Evolutionary conservation across 1,284 basidiomycete genomes (phyloP), one percentile per base, ranked within the genome.

Genomic region (Xerocomus cyaneibrunnescens): DNA sequence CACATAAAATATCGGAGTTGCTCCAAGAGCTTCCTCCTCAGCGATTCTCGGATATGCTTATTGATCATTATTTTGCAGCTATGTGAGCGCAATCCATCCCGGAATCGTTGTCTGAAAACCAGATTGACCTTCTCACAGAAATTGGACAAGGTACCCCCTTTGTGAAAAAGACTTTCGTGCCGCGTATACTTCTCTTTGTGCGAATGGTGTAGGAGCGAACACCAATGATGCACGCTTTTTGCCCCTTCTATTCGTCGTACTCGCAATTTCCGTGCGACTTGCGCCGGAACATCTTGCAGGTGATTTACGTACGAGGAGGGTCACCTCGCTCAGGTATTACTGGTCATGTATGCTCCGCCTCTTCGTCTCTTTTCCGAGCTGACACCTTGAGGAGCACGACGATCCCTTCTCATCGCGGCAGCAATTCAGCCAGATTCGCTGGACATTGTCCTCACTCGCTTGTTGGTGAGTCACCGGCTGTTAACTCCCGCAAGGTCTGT

Each of bases 121-220:
- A 25, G 19, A 41, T 39, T 50, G 16, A 47, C 37, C 37, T 43
- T 55, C 17, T 54, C 45, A 37, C 61, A 94, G 94, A 69, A 97
- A 97, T 67, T 93, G 91, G 80, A 93, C 93, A n/a, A 84, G 94
- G 35, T 94, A 96, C 69, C 94, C 94, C 27, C 82, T 97, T 28
- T 92, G 92, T 41, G 94, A 96, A 60, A 80, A 81, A 43, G 86
- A 92, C 50, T 97, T 97, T 69, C 81, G 93, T 45, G 64, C 78
- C 30, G 84, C 90, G 0, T 97, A 94, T 68, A 78, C 85, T 38
- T 87, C 92, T 25, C 77, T 97, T 40, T 89, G 87, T 64, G 75
- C 83, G 17, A 87, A 89, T 60, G 84, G 88, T 16, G 79, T 87
- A 19, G 75, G 76, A 16, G 75, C 77, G 19, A 89, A 92, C 59